These are phyloP conservation scores for Didymella segeticola DNA, from an alignment of 2,329 filamentous ascomycete species.

Conservation along the genomic window DNA sequence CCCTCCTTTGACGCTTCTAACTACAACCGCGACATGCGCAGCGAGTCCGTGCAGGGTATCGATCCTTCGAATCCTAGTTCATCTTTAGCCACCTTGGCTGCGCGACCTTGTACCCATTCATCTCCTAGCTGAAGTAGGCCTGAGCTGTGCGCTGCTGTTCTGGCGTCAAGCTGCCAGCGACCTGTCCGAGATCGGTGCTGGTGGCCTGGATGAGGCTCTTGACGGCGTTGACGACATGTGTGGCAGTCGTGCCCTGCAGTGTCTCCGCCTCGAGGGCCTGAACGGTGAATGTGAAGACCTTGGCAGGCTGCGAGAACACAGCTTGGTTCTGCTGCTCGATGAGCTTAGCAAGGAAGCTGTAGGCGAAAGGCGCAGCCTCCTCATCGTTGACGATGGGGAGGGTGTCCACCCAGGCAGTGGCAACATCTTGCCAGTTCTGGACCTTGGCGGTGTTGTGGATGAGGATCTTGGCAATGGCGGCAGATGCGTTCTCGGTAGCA, in stretches of 20 bases:
- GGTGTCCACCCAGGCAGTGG: slow-evolving; percentile 87
- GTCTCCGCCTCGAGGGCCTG: slow-evolving; percentile 92
- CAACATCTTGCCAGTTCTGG: slow-evolving; percentile 75
- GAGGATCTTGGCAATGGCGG: slow-evolving; percentile 94
- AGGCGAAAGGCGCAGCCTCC: slow-evolving; percentile 95
- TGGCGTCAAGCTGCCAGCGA: slow-evolving; percentile 76
- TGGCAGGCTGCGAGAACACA: slow-evolving; percentile 77
- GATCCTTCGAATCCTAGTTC: neutral
- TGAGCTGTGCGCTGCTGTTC: slow-evolving; percentile 82
- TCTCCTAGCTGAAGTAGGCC: slow-evolving; percentile 72
- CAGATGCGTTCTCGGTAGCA: slow-evolving; percentile 96
- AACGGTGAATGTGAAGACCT: slow-evolving; percentile 83
- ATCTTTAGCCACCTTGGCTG: slow-evolving; percentile 1
- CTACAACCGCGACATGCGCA: neutral
- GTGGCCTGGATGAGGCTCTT: slow-evolving; percentile 79
- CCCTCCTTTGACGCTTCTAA: slow-evolving; percentile 1
- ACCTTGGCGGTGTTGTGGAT: slow-evolving; percentile 86
- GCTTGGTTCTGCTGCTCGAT: slow-evolving; percentile 93
- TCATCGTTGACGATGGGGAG: slow-evolving; percentile 94
- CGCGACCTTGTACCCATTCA: slow-evolving; percentile 12
- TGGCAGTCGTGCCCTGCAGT: slow-evolving; percentile 81
- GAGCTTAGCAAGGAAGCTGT: slow-evolving; percentile 86
- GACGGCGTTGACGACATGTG: slow-evolving; percentile 75
- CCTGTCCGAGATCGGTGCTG: slow-evolving; percentile 75
- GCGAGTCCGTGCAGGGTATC: neutral